These are phyloP conservation scores for Citrus inodora DNA, from an alignment of 345 rosid genomes.

Conservation along the genomic window DNA sequence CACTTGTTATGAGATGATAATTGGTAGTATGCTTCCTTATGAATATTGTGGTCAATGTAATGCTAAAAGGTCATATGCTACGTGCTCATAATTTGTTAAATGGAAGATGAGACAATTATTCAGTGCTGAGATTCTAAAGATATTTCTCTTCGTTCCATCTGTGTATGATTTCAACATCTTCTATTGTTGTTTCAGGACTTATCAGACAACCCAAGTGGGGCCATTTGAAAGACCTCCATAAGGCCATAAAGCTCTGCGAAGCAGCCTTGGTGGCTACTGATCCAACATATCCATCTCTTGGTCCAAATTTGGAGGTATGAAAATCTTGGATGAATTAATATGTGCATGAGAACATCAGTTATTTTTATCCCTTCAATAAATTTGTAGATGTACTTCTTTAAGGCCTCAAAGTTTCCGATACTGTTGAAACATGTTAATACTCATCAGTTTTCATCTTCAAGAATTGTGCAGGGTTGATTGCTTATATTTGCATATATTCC, in stretches of 20 bases:
- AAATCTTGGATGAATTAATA: neutral
- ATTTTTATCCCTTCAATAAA: neutral
- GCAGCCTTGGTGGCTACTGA: constrained; percentile 67
- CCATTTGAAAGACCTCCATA: constrained; percentile 82
- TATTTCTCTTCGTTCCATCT: neutral
- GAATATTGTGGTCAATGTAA: neutral
- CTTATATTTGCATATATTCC: neutral
- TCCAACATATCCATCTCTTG: constrained; percentile 63
- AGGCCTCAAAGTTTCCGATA: neutral
- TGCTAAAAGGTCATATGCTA: neutral
- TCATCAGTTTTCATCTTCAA: neutral
- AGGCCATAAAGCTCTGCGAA: constrained; percentile 89
- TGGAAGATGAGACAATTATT: neutral
- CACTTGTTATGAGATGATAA: neutral
- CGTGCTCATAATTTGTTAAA: neutral
- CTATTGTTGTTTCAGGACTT: constrained; percentile 48
- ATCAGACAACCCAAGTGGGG: constrained; percentile 96
- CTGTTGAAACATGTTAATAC: neutral
- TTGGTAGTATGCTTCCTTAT: neutral
- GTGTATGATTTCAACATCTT: neutral
- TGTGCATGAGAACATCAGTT: neutral
- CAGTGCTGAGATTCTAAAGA: neutral
- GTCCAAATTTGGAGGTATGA: constrained; percentile 75
- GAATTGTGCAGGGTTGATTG: neutral
- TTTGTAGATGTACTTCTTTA: neutral